Evolutionary conservation across 2,329 filamentous ascomycete genomes (phyloP).

Genomic region (Talaromyces sp.): DNA sequence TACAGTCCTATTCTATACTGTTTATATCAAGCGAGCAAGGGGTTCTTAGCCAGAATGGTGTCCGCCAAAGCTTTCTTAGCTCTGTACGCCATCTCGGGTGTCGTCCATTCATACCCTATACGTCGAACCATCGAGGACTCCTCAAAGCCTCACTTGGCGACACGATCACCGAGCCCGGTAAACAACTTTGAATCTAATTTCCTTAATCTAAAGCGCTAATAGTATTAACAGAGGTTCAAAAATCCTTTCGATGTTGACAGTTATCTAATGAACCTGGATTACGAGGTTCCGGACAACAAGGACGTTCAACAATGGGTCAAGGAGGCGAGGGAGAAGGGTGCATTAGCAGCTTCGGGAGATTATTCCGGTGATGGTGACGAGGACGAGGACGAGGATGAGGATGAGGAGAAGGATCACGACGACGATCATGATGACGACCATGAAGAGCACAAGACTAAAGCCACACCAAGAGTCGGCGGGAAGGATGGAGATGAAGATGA

Average conservation of each 20-base stretch:
- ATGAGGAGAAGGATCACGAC: background rate
- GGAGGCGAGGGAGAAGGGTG: conserved; percentile 11
- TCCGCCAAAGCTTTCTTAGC: conserved; percentile 7
- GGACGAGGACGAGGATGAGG: background rate
- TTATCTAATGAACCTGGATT: conserved; percentile 13
- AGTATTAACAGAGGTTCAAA: conserved; percentile 10
- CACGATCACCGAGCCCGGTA: conserved; percentile 13
- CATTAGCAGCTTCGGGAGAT: conserved; percentile 7
- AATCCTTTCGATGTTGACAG: conserved; percentile 15
- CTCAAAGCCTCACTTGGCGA: background rate
- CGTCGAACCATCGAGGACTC: background rate
- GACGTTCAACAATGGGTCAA: conserved; percentile 16
- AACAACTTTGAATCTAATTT: background rate
- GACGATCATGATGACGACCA: background rate
- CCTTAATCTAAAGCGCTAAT: background rate
- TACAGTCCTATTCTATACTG: background rate
- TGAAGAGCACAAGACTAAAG: background rate
- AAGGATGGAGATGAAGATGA: background rate
- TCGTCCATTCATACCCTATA: conserved; percentile 11
- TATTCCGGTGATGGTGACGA: background rate
- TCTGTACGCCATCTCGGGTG: background rate
- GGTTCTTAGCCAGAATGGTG: conserved; percentile 10
- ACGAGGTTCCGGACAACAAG: conserved; percentile 14
- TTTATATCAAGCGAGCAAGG: background rate
- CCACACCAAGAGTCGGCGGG: background rate